Percentiles rank a stretch among this genome's conserved stretches.
These are phyloP conservation scores for Apiospora saccharicola DNA, from an alignment of 2,329 filamentous ascomycete species.

Conservation along the genomic window DNA sequence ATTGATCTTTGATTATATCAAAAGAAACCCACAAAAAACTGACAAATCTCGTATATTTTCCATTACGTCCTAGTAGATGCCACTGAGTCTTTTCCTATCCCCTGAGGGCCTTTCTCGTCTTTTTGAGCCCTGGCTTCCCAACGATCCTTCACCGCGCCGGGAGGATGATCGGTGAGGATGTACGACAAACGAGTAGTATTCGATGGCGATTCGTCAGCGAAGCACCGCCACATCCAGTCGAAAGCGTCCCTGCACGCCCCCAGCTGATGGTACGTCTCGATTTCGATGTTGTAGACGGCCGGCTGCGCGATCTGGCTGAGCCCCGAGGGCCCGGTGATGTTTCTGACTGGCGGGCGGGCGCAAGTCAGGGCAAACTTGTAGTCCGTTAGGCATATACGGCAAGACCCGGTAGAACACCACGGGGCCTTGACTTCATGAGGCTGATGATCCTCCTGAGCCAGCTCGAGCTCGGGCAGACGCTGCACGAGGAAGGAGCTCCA, in stretches of 20 bases:
- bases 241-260: not conserved
- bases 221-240: not conserved
- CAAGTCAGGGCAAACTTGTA: not conserved
- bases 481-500: no score
- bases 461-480: not conserved
- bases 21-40: no score
- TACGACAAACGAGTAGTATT: not conserved
- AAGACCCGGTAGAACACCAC: not conserved
- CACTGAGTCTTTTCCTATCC: no score
- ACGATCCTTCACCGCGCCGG: no score
- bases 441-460: not conserved
- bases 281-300: not conserved
- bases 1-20: no score
- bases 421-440: no score
- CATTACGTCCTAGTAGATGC: no score
- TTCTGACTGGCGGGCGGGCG: no score
- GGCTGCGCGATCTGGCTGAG: not conserved
- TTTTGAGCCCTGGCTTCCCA: no score
- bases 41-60: no score
- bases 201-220: not conserved
- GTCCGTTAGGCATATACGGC: not conserved
- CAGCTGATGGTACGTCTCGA: not conserved
- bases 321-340: no score
- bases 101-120: no score
- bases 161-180: not conserved